Conservation (phyloP, 805 yeast species). For the Pichia rugopelliculosa region DNA sequence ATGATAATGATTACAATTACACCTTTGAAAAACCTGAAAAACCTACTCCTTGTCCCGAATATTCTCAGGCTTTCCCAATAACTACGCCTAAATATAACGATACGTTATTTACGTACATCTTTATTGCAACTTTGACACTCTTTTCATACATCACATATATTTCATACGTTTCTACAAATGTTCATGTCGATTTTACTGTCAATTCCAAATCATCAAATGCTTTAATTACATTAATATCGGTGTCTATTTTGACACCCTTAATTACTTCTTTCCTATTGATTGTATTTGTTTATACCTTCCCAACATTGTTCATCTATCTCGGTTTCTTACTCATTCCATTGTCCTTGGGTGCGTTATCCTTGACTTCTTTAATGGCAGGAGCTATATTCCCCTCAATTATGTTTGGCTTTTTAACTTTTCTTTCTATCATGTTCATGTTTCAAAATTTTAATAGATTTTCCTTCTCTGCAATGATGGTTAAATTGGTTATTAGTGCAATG, state of each 20-base stretch:
- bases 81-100: constrained; percentile 61
- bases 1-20: constrained; percentile 24
- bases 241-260: constrained; percentile 17
- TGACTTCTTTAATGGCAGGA: constrained; percentile 17
- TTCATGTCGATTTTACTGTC: not conserved
- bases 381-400: constrained; percentile 14
- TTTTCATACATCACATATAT: constrained; percentile 11
- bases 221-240: constrained; percentile 3
- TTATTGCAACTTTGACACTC: constrained; percentile 18
- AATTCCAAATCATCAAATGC: constrained; percentile 9
- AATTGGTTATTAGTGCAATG: constrained; percentile 66
- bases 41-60: constrained; percentile 33
- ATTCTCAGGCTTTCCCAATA: constrained; percentile 63
- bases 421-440: constrained; percentile 20
- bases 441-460: constrained; percentile 22
- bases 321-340: constrained; percentile 17
- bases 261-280: constrained; percentile 17
- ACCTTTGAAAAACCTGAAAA: constrained; percentile 25
- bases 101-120: constrained; percentile 57
- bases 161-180: constrained; percentile 3
- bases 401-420: constrained; percentile 15
- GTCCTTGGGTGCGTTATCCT: constrained; percentile 19
- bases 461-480: constrained; percentile 24
- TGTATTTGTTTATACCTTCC: constrained; percentile 21
- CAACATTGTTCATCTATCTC: constrained; percentile 23